phyloP scores from a whole-genome alignment of 2,329 filamentous ascomycete species.

The Neodidymelliopsis sp. region DNA sequence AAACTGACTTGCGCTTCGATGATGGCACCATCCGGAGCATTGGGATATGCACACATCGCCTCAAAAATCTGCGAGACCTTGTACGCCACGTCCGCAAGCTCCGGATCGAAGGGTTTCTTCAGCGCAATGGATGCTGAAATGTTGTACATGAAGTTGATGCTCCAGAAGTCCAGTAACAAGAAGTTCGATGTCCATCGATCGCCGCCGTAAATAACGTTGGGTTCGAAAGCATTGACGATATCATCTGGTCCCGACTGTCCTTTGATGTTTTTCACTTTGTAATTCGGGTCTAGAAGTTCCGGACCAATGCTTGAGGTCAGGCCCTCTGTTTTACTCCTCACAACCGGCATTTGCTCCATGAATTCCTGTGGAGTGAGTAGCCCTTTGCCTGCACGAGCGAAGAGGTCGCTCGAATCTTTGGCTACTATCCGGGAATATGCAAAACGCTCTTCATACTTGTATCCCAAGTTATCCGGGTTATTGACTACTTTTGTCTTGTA shows the following conservation, averaged over 20 bases:
- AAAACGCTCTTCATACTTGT: slow-evolving; percentile 72
- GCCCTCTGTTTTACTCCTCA: slow-evolving; percentile 51
- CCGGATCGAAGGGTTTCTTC: slow-evolving; percentile 58
- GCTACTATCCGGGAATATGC: slow-evolving; percentile 75
- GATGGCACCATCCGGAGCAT: slow-evolving; percentile 72
- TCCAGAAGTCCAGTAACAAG: slow-evolving; percentile 77
- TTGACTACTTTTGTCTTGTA: slow-evolving; percentile 65
- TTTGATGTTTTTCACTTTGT: slow-evolving; percentile 70
- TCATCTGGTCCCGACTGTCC: slow-evolving; percentile 65
- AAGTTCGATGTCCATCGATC: slow-evolving; percentile 78
- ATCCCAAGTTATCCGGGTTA: slow-evolving; percentile 68
- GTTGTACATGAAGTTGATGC: slow-evolving; percentile 80
- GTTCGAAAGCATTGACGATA: slow-evolving; percentile 76
- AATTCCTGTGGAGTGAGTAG: slow-evolving; percentile 73
- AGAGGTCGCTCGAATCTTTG: slow-evolving; percentile 80
- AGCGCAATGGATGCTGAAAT: slow-evolving; percentile 71
- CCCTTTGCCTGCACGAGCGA: slow-evolving; percentile 71
- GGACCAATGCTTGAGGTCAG: slow-evolving; percentile 64
- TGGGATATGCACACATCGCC: slow-evolving; percentile 75
- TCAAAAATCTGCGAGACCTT: slow-evolving; percentile 81
- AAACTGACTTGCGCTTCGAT: slow-evolving; percentile 78
- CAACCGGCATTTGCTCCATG: slow-evolving; percentile 61
- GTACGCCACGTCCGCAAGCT: slow-evolving; percentile 69
- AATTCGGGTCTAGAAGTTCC: slow-evolving; percentile 66
- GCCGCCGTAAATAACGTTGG: slow-evolving; percentile 70